Percentiles rank a stretch among this genome's conserved stretches.
Conservation (phyloP, 768 basidiomycete genomes). For the Clavulina sp. region DNA sequence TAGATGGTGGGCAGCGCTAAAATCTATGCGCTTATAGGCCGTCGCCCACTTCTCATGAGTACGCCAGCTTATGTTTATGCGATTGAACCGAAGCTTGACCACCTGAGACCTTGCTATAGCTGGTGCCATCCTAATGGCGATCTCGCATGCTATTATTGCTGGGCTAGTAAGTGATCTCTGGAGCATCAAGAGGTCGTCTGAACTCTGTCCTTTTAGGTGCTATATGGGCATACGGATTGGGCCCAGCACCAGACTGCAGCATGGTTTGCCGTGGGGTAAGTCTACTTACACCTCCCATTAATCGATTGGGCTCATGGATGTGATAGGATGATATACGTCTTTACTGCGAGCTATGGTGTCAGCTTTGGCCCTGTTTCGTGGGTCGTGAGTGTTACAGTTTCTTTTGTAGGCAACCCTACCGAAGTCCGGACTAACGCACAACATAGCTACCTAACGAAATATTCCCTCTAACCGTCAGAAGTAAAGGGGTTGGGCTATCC, state of each 20-base stretch:
- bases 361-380: slow-evolving; percentile 69
- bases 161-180: slow-evolving; percentile 29
- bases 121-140: slow-evolving; percentile 46
- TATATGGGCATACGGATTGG: slow-evolving; percentile 32
- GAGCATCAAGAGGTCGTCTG: background rate
- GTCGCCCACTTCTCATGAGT: slow-evolving; percentile 45
- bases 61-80: slow-evolving; percentile 1
- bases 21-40: slow-evolving; percentile 23
- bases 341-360: slow-evolving; percentile 61
- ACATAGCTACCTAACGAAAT: slow-evolving; percentile 52
- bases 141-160: slow-evolving; percentile 48
- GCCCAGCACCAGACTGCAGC: slow-evolving; percentile 35
- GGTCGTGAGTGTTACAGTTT: slow-evolving; percentile 24
- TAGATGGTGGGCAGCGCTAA: background rate
- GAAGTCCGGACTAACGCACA: background rate
- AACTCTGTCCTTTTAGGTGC: slow-evolving; percentile 7
- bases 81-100: slow-evolving; percentile 1
- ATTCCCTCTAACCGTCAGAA: slow-evolving; percentile 60
- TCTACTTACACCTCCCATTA: slow-evolving; percentile 8
- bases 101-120: slow-evolving; percentile 8
- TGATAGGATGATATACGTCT: slow-evolving; percentile 44
- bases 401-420: background rate
- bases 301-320: background rate
- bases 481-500: slow-evolving; percentile 66
- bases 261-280: slow-evolving; percentile 53